Conservation (phyloP, 2,329 filamentous ascomycete genomes). For the Tolypocladium guangdongense region DNA sequence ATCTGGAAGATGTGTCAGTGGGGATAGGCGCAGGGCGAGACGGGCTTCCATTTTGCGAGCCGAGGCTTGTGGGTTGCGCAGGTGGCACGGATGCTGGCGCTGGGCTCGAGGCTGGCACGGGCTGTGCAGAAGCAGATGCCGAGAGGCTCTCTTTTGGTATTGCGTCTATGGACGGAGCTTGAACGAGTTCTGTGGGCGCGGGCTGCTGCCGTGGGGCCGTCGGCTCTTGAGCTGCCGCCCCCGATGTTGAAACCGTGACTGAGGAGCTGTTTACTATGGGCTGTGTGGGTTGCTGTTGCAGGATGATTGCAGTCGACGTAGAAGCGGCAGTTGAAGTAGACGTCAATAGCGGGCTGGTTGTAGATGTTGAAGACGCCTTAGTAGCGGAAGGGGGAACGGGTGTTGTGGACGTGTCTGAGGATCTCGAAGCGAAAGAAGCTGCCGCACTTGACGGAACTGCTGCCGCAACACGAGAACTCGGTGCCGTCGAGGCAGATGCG, state of each 20-base stretch:
- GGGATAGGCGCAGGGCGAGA: background rate
- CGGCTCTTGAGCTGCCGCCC: background rate
- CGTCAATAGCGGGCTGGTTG: background rate
- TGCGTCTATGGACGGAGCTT: background rate
- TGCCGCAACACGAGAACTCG: background rate
- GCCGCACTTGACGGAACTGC: background rate
- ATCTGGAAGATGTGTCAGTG: background rate
- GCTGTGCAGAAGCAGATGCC: background rate
- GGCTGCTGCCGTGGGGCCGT: background rate
- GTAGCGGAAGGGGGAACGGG: background rate
- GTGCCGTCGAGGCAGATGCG: background rate
- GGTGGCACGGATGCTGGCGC: background rate
- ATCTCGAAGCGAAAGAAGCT: background rate
- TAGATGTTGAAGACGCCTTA: background rate
- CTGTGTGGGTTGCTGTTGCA: background rate
- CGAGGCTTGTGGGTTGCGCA: background rate
- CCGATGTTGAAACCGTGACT: background rate
- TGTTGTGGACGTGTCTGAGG: background rate
- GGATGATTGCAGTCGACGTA: background rate
- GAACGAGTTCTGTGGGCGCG: background rate
- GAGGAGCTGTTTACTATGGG: background rate
- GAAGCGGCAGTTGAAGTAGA: background rate
- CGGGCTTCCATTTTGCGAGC: background rate
- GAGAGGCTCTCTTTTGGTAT: background rate
- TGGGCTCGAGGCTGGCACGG: background rate